Evolutionary conservation across 805 yeast genomes (phyloP), one percentile per base, ranked within the genome.

Genomic region (Suhomyces sp.): DNA sequence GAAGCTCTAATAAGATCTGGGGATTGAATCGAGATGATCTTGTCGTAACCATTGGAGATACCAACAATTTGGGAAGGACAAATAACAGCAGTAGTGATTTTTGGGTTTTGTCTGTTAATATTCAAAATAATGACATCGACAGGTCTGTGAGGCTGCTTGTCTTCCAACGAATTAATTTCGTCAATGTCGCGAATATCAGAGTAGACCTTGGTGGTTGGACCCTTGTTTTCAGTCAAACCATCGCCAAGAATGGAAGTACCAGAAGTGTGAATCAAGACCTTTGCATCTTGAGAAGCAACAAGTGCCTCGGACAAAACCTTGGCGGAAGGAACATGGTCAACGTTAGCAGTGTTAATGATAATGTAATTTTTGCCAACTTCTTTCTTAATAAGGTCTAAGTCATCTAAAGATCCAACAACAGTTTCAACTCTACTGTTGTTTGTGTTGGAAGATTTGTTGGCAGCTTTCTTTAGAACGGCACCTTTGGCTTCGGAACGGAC

Each of bases 1-100:
- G 66, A 54, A 17, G 60, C 43, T 20, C 41, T 48, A 12, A 63
- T 58, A 51, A 68, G 48, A 20, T 19, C 43, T 21, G 76, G 76
- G 39, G 71, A 55, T 47, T 73, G 76, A 15, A 50, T 52, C 0
- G 76, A 71, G 9, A 47, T 45, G 12, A 52, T 51, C 35, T 67
- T 60, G 49, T 61, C 69, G 51, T 55, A 65, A 8, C 77, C 77
- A 21, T 65, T 31, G 29, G 68, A 60, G 3, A 57, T 52, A 4
- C 76, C 76, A 51, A 63, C 68, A 20, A 72, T 66, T 15, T 67
- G 59, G 3, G 76, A 67, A 9, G 76, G 76, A 12, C 63, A 55
- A 37, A 72, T 58, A 13, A 70, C 57, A 7, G 61, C 68, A 6
- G 72, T 65, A 44, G 65, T 62, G 7, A 66, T 58, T 9, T 54